Evolutionary conservation across 148 eudicot species (phyloP).

Genomic region (Agrostemma githago): DNA sequence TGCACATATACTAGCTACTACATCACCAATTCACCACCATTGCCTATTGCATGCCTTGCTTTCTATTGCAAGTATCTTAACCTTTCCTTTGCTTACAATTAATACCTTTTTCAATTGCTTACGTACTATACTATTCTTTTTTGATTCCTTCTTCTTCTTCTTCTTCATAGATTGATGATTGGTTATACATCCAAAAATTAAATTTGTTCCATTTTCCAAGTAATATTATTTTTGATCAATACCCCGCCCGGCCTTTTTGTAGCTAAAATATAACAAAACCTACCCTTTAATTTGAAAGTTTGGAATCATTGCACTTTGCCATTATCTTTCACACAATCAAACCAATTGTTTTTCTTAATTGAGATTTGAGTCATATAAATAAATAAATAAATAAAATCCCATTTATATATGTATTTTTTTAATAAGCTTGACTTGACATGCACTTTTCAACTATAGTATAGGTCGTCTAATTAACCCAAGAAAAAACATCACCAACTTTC

Average conservation of each 20-base stretch:
- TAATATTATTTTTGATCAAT: constrained; percentile 13
- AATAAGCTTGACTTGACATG: background rate
- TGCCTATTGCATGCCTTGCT: no score
- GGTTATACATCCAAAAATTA: background rate
- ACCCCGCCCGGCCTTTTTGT: constrained; percentile 10
- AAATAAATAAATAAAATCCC: constrained; percentile 6
- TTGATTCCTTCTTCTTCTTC: background rate
- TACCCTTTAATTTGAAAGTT: constrained; percentile 28
- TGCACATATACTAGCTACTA: constrained; percentile 19
- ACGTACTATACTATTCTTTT: constrained; percentile 13
- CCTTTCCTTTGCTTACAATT: constrained; percentile 84
- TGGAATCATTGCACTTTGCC: constrained; percentile 32
- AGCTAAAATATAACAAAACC: constrained; percentile 7
- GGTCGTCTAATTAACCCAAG: background rate
- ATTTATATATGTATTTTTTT: background rate
- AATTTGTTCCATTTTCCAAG: background rate
- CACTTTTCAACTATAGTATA: background rate
- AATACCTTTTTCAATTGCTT: constrained; percentile 32
- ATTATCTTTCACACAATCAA: constrained; percentile 29
- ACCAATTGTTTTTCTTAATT: constrained; percentile 14
- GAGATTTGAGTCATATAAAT: constrained; percentile 22
- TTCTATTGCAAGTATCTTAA: constrained; percentile 60
- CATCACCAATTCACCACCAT: constrained; percentile 12
- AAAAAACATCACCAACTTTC: background rate
- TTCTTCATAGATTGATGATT: constrained; percentile 1